phyloP scores from a whole-genome alignment of 1,284 basidiomycete species.

The Cryptococcus sp. region DNA sequence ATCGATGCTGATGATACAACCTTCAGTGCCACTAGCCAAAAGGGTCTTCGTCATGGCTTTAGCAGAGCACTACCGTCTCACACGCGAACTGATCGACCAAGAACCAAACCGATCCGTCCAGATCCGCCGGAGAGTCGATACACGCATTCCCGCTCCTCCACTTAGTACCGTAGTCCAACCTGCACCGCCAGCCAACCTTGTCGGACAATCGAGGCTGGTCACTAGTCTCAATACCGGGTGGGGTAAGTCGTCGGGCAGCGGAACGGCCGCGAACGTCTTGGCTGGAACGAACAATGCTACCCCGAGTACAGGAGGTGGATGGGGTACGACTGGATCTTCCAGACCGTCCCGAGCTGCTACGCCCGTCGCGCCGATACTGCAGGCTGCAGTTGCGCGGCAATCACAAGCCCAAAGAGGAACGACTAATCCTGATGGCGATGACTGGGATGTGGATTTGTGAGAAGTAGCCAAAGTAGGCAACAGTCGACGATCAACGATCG shows the following conservation, averaged over 20 bases:
- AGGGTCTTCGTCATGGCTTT: slow-evolving; percentile 76
- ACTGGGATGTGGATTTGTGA: slow-evolving; percentile 19
- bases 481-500: not conserved
- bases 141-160: slow-evolving; percentile 69
- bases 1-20: not conserved
- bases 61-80: slow-evolving; percentile 74
- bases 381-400: not conserved
- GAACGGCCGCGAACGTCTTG: not conserved
- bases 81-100: slow-evolving; percentile 77
- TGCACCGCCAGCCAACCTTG: slow-evolving; percentile 10
- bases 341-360: slow-evolving; percentile 14
- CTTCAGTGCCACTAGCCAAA: slow-evolving; percentile 63
- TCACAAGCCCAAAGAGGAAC: not conserved
- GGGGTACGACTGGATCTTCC: slow-evolving; percentile 2
- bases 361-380: slow-evolving; percentile 18
- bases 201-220: slow-evolving; percentile 11
- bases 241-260: slow-evolving; percentile 19
- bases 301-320: slow-evolving; percentile 11
- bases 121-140: slow-evolving; percentile 75
- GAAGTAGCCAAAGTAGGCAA: not conserved
- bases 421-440: slow-evolving; percentile 3
- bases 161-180: slow-evolving; percentile 58
- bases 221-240: slow-evolving; percentile 12
- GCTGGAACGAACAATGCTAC: not conserved
- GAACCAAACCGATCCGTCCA: slow-evolving; percentile 77